Base-by-base conservation (phyloP, 2,329 filamentous ascomycete genomes). In the Cercospora canescens region DNA sequence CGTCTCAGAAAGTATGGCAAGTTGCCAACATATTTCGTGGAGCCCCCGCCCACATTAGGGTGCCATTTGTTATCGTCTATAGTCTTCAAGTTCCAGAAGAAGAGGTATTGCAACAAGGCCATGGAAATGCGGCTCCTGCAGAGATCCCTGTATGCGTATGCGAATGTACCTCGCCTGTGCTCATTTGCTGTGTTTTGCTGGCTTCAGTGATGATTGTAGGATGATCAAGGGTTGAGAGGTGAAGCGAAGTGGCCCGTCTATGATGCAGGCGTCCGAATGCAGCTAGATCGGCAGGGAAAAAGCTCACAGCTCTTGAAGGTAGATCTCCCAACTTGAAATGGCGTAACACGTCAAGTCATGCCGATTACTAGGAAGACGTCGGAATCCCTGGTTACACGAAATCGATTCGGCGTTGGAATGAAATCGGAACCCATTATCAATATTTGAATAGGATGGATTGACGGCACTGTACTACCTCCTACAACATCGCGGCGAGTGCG, bases 401-500 rank as follows among this genome's bases (percentile, higher is more conserved):
- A 24, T 24, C 21, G 6, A 14, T 24, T 16, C 26, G 14, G 18
- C 8, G 5, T n/a, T 45, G 18, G 18, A 52, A 3, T 3, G 14
- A 3, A 26, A 1, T 14, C 21, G 26, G 14, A 12, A 26, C 32
- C 8, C 32, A 6, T 35, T 9, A 9, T 12, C 3, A 11, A 4
- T n/a, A n/a, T n/a, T n/a, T 12, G 24, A 45, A 24, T 14, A n/a
- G 41, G 8, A 21, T 9, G 18, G 9, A 45, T 45, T 6, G 41
- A 24, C 11, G 18, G 12, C 6, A 8, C 6, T 52, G 12, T 7
- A 28, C n/a, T 30, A 1, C 24, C 12, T 28, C 16, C 60, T 63
- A 77, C 58, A 93, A 76, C 68, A 87, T 86, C 68, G 86, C 84
- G 12, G 88, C 89, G 54, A 99, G 81, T 8, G 90, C 86, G 71